Base-by-base conservation (phyloP, 2,329 filamentous ascomycete species). In the Talaromyces atroroseus region DNA sequence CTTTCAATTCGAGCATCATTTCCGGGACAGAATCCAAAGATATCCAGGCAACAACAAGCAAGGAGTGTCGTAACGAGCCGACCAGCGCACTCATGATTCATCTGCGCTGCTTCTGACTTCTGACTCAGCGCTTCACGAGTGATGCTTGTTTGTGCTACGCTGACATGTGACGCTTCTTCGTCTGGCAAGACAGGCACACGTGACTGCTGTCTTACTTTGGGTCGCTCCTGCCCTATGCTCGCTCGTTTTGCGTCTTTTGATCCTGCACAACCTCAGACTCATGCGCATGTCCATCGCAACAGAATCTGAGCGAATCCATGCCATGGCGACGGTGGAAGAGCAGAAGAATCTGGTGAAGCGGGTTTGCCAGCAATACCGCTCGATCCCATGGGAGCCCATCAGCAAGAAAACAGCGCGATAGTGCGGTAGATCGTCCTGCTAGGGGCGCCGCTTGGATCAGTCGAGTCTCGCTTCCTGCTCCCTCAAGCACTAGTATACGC, bases 21-120 rank as follows among this genome's bases (percentile, higher is more conserved):
- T 72, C 73, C 2, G 64, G 66, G 26, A 61, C 74, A 14, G 57
- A 66, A 12, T 67, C 65, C 11, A 58, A 64, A 0, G 61, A 71
- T 6, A 48, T 75, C 20, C 24, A n/a, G 12, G 45, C 16, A 6
- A n/a, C n/a, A n/a, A n/a, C n/a, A n/a, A n/a, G n/a, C n/a, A n/a
- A n/a, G n/a, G n/a, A n/a, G n/a, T n/a, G n/a, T n/a, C n/a, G n/a
- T n/a, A n/a, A n/a, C n/a, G n/a, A n/a, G n/a, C n/a, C n/a, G n/a
- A n/a, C n/a, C n/a, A n/a, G n/a, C n/a, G n/a, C n/a, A 29, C 26
- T 29, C 26, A 29, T 29, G 26, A 29, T 29, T 29, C 26, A 29
- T 29, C 26, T 29, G 26, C 26, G 8, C 8, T 29, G 26, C 26
- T 29, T 8, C 8, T 29, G 26, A 29, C 26, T 29, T 8, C 4